phyloP scores from a whole-genome alignment of 2,329 filamentous ascomycete species.

The Rutstroemia sp. region DNA sequence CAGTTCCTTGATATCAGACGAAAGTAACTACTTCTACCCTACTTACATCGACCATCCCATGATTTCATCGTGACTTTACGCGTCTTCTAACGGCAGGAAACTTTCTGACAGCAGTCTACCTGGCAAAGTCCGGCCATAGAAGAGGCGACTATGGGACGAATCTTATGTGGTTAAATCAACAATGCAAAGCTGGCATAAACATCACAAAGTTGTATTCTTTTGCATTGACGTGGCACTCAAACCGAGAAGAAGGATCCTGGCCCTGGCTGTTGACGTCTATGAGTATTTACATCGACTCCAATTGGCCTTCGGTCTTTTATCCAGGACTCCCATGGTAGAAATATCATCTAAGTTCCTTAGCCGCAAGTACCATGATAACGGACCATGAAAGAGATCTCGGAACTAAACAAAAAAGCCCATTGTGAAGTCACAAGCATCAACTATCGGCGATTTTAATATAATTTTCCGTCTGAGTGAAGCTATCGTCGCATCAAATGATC shows the following conservation, averaged over 20 bases:
- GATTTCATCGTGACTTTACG: background rate
- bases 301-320: no score
- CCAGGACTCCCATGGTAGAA: no score
- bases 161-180: background rate
- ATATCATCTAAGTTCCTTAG: no score
- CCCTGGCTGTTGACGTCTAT: background rate
- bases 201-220: background rate
- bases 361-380: no score
- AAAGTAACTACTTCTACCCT: background rate
- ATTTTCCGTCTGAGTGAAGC: background rate
- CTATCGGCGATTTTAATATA: background rate
- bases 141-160: background rate
- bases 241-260: background rate
- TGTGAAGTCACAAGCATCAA: no score
- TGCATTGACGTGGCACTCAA: conserved; percentile 4
- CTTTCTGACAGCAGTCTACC: conserved; percentile 1
- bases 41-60: background rate
- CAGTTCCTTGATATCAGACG: background rate
- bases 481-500: no score
- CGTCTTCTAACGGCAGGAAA: background rate
- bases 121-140: background rate
- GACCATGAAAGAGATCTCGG: no score
- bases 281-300: no score
- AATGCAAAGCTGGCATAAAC: background rate
- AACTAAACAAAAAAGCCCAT: no score